Base-by-base conservation (phyloP, 805 yeast species). In the Yamadazyma akitaensis region DNA sequence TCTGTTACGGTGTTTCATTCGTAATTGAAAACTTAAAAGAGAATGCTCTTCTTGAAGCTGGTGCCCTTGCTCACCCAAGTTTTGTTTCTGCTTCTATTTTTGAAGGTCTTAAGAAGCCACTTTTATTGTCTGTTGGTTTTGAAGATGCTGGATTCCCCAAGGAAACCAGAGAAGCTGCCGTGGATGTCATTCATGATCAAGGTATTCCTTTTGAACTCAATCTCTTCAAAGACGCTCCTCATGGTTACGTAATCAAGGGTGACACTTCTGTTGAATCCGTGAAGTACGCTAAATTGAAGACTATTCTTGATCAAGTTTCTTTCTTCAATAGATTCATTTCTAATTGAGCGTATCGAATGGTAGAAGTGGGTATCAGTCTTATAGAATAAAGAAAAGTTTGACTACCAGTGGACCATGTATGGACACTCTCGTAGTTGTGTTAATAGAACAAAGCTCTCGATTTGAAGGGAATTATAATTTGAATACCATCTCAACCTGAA, bases 51-150 rank as follows among this genome's bases (percentile, higher is more conserved):
- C 75, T 78, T 31, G 77, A 79, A 50, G 85, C 74, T 13, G 87
- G 78, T 56, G 92, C 90, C 9, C 62, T 80, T 53, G 91, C 91
- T 2, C 96, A 89, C 65, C 96, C 96, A 4, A 81, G 91, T 5
- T 71, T 81, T 47, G 80, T 84, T n/a, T 51, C 73, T 12, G 70
- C 72, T 17, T 87, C 79, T 32, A 91, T 82, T 55, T 69, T 85
- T 40, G 77, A 70, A 42, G 75, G 68, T 1, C 60, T 90, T 54
- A 37, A 53, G 0, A 79, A 74, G 53, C 95, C 95, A 11, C 32
- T 90, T 18, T 55, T 83, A 53, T 80, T 89, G 51, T 72, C 84
- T 25, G 84, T 84, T 43, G 95, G 96, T 38, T 87, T 84, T 65
- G 64, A 51, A 10, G 97, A 90, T 62, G 37, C 51, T 0, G 63